Conservation (phyloP, 2,329 filamentous ascomycete genomes). For the Alternaria gaisen region DNA sequence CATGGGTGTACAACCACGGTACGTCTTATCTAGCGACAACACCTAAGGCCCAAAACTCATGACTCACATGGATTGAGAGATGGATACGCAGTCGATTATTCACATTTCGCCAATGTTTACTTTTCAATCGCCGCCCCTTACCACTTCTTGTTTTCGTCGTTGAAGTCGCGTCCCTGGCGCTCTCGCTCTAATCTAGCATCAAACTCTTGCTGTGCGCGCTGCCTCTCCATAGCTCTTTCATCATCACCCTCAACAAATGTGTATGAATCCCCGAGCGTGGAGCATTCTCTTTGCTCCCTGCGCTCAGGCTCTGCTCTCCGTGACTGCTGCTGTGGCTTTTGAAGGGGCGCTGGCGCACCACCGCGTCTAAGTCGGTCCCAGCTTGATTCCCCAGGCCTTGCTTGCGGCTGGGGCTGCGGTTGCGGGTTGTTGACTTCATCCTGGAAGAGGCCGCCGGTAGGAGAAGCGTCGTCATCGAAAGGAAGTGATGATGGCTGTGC, state of each 20-base stretch:
- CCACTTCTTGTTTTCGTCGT: conserved; percentile 43
- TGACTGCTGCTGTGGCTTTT: conserved; percentile 21
- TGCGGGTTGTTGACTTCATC: conserved; percentile 35
- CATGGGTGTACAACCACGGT: not conserved
- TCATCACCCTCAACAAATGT: conserved; percentile 55
- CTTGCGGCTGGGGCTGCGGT: conserved; percentile 21
- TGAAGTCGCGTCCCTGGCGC: conserved; percentile 57
- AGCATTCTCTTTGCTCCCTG: conserved; percentile 39
- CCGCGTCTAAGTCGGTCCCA: conserved; percentile 57
- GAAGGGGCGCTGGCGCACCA: conserved; percentile 25
- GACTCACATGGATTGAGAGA: not conserved
- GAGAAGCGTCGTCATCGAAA: conserved; percentile 47
- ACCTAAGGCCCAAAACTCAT: not conserved
- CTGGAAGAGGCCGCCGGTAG: conserved; percentile 49
- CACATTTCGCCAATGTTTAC: not conserved
- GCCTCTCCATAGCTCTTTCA: conserved; percentile 54
- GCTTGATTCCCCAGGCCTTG: conserved; percentile 47
- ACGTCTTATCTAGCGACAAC: not conserved
- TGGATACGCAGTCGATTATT: not conserved
- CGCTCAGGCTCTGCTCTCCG: conserved; percentile 29
- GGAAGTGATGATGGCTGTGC: conserved; percentile 19
- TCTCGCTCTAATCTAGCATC: conserved; percentile 60
- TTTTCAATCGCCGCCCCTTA: conserved; percentile 11
- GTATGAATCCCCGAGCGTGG: conserved; percentile 55
- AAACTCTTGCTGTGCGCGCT: conserved; percentile 60